Percentiles rank a stretch among this genome's conserved stretches.
Evolutionary conservation across 2,329 filamentous ascomycete species (phyloP).

Genomic region (Rhynchosporium graminicola): DNA sequence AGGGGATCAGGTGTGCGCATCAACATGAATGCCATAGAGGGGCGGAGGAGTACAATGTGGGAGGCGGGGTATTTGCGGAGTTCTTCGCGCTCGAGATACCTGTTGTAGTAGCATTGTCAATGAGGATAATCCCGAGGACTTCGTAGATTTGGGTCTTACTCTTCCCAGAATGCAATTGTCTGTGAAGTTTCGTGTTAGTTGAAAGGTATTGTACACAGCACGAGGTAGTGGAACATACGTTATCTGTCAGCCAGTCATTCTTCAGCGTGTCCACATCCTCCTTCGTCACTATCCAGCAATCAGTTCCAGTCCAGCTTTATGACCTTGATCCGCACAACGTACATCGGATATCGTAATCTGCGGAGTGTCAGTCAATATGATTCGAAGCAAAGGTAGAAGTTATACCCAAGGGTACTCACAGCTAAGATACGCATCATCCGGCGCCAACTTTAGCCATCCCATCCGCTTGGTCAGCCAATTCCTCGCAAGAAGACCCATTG

Average conservation of each 20-base stretch:
- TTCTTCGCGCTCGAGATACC: constrained; percentile 87
- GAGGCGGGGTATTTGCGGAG: constrained; percentile 78
- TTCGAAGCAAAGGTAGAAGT: too few species aligned
- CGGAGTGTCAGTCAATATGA: constrained; percentile 20
- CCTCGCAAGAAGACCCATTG: constrained; percentile 22
- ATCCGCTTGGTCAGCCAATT: constrained; percentile 30
- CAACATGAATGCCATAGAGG: constrained; percentile 89
- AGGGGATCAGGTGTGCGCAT: constrained; percentile 68
- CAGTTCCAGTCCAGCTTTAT: constrained; percentile 20
- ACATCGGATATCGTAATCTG: constrained; percentile 68
- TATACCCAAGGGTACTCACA: constrained; percentile 52
- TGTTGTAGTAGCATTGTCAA: constrained; percentile 35
- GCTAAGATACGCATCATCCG: constrained; percentile 69
- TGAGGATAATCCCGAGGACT: constrained; percentile 27
- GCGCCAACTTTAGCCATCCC: constrained; percentile 47
- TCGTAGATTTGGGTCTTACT: constrained; percentile 54
- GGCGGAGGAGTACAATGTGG: constrained; percentile 85
- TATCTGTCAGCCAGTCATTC: constrained; percentile 95
- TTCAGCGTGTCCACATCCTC: constrained; percentile 88
- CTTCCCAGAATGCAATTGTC: constrained; percentile 98
- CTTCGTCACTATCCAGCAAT: constrained; percentile 65
- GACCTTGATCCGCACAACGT: constrained; percentile 32
- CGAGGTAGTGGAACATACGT: constrained; percentile 53
- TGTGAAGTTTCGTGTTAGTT: constrained; percentile 42
- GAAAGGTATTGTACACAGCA: constrained; percentile 2